These are phyloP conservation scores for Metschnikowia gelsemii DNA, from an alignment of 805 yeast species.

Conservation along the genomic window DNA sequence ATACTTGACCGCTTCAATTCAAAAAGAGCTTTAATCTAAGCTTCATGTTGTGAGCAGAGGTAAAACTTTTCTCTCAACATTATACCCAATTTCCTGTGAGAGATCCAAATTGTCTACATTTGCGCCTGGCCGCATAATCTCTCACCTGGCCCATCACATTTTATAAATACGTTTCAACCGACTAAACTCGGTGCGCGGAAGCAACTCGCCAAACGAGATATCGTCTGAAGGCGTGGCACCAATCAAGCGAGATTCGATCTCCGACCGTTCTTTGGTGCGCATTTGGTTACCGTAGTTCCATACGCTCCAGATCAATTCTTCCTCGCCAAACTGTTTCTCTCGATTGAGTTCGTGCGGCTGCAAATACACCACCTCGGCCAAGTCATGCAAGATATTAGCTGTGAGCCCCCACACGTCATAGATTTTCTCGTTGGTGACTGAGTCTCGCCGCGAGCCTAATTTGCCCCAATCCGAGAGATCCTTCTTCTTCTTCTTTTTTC, in stretches of 20 bases:
- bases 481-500: slow-evolving; percentile 5
- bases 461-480: slow-evolving; percentile 38
- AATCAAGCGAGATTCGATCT: slow-evolving; percentile 56
- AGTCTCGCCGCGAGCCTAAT: slow-evolving; percentile 38
- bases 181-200: slow-evolving; percentile 44
- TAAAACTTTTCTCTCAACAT: too few relatives aligned
- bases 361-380: slow-evolving; percentile 53
- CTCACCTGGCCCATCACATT: slow-evolving; percentile 2
- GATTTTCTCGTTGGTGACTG: slow-evolving; percentile 44
- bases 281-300: slow-evolving; percentile 56
- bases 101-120: too few relatives aligned
- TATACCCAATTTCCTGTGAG: too few relatives aligned
- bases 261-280: slow-evolving; percentile 45
- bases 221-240: slow-evolving; percentile 9
- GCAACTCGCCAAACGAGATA: slow-evolving; percentile 40
- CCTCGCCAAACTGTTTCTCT: slow-evolving; percentile 51
- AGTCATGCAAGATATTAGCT: slow-evolving; percentile 72
- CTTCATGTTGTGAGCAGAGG: too few relatives aligned
- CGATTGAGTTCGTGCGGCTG: background rate
- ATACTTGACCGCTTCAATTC: too few relatives aligned
- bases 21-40: too few relatives aligned
- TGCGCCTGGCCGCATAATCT: too few relatives aligned
- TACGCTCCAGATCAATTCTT: slow-evolving; percentile 59
- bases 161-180: slow-evolving; percentile 44
- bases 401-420: slow-evolving; percentile 84